phyloP scores from a whole-genome alignment of 805 yeast species.

The Torulaspora gathmanii region DNA sequence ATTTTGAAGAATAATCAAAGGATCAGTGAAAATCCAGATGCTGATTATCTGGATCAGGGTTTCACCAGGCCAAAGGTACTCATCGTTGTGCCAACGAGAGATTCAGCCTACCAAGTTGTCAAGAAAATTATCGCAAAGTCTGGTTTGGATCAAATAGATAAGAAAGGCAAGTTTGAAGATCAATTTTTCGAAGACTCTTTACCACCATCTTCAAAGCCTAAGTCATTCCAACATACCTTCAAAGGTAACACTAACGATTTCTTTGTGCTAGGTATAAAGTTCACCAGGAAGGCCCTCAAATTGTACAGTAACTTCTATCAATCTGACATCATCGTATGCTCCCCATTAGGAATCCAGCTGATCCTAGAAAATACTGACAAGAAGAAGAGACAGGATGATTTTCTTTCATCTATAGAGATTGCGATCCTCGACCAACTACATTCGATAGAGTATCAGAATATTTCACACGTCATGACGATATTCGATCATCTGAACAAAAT shows the following conservation, averaged over 20 bases:
- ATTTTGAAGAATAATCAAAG: constrained; percentile 71
- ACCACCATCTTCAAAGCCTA: constrained; percentile 58
- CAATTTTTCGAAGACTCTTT: constrained; percentile 59
- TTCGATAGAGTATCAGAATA: constrained; percentile 84
- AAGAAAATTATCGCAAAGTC: constrained; percentile 55
- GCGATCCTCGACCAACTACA: constrained; percentile 77
- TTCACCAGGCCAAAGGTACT: constrained; percentile 89
- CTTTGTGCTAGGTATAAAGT: constrained; percentile 85
- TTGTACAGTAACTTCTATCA: constrained; percentile 77
- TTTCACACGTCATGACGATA: constrained; percentile 78
- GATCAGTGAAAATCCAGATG: constrained; percentile 42
- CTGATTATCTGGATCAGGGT: constrained; percentile 86
- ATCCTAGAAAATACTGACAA: constrained; percentile 62
- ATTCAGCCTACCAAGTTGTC: constrained; percentile 67
- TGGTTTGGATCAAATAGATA: constrained; percentile 72
- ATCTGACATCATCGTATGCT: constrained; percentile 82
- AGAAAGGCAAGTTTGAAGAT: constrained; percentile 63
- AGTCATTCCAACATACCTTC: constrained; percentile 73
- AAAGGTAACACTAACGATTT: constrained; percentile 89
- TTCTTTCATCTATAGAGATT: constrained; percentile 83
- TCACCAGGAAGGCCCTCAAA: constrained; percentile 82
- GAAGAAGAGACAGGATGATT: constrained; percentile 65
- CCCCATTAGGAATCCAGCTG: constrained; percentile 84
- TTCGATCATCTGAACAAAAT: constrained; percentile 66
- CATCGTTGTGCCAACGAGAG: constrained; percentile 77